Percentiles rank a stretch among this genome's conserved stretches.
Evolutionary conservation across 2,329 filamentous ascomycete species (phyloP).

Genomic region (Helotiales sp.): DNA sequence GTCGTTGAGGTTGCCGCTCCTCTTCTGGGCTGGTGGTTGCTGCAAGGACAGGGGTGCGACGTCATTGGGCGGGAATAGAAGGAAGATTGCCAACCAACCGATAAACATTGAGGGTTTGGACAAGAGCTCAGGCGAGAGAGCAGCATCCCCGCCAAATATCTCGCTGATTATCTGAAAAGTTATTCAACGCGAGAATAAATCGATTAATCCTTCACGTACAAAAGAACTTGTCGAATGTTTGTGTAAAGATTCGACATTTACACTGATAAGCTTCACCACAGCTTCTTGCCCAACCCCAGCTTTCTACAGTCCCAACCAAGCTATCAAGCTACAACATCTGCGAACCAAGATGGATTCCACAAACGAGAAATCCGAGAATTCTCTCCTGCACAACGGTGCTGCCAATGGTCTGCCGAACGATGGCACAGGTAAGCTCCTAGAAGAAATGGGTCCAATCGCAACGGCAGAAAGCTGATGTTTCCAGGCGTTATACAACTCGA

Average conservation of each 20-base stretch:
- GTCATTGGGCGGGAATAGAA: constrained; percentile 22
- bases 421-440: constrained; percentile 63
- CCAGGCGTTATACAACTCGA: constrained; percentile 84
- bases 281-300: constrained; percentile 2
- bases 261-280: neutral
- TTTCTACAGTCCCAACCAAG: neutral
- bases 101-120: too few relatives aligned
- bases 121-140: neutral
- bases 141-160: constrained; percentile 24
- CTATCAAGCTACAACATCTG: neutral
- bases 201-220: neutral
- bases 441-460: neutral
- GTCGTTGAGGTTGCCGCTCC: constrained; percentile 12
- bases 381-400: constrained; percentile 37
- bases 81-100: too few relatives aligned
- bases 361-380: constrained; percentile 31
- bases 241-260: neutral
- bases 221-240: neutral
- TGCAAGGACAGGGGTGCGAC: constrained; percentile 14
- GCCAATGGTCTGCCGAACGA: constrained; percentile 60
- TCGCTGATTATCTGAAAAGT: constrained; percentile 16
- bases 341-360: constrained; percentile 30
- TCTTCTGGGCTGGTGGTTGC: constrained; percentile 7
- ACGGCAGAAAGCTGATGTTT: constrained; percentile 19
- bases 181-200: neutral